These are phyloP conservation scores for Boletus coccyginus DNA, from an alignment of 768 basidiomycete genomes.

Conservation along the genomic window DNA sequence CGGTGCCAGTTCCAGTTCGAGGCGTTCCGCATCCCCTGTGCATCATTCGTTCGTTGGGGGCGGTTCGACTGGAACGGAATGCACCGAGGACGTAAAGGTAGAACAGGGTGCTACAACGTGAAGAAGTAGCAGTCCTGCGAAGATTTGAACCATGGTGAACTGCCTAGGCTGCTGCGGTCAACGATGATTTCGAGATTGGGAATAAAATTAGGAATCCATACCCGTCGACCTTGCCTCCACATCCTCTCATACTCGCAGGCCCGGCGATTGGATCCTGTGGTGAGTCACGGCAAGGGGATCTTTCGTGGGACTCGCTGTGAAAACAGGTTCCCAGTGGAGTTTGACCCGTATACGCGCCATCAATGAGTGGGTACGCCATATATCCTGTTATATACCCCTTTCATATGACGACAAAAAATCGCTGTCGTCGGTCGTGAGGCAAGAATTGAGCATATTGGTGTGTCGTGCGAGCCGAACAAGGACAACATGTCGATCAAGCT, in stretches of 20 bases:
- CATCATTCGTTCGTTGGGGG: neutral
- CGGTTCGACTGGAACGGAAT: neutral
- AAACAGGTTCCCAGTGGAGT: neutral
- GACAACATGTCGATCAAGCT: neutral
- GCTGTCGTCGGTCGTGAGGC: conserved; percentile 7
- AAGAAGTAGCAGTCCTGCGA: neutral
- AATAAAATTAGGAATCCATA: neutral
- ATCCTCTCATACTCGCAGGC: neutral
- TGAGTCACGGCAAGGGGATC: neutral
- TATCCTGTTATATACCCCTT: neutral
- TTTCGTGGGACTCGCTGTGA: neutral
- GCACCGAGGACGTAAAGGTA: neutral
- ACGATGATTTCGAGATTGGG: neutral
- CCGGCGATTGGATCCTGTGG: neutral
- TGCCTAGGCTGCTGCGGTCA: neutral
- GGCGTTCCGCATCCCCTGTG: neutral
- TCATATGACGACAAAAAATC: neutral
- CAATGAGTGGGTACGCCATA: neutral
- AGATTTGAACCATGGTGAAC: neutral
- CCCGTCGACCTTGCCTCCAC: neutral
- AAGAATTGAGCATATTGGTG: conserved; percentile 6
- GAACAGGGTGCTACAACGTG: too few relatives aligned
- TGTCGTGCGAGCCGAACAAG: neutral
- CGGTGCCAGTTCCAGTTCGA: neutral
- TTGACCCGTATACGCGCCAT: neutral